phyloP scores from a whole-genome alignment of 208 protist species.

The Borovskyia barvae region DNA sequence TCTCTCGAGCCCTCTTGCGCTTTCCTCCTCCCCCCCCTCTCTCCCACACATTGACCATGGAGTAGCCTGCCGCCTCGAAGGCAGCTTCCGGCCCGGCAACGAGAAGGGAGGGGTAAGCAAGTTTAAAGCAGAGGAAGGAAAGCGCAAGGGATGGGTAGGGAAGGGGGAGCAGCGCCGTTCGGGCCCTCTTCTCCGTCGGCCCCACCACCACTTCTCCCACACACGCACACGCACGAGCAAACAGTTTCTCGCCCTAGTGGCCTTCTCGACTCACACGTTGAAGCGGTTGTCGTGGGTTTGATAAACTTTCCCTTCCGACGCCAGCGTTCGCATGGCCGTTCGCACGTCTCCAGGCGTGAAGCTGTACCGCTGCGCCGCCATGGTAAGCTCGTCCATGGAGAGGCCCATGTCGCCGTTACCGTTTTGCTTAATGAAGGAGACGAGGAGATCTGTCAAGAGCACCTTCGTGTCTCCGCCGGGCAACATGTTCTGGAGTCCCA shows the following conservation, averaged over 20 bases:
- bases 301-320: conserved; percentile 77
- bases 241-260: not conserved
- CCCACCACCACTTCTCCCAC: no score
- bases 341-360: conserved; percentile 68
- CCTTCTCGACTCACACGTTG: conserved; percentile 46
- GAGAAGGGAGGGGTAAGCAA: no score
- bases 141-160: no score
- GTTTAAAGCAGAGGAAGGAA: no score
- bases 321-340: conserved; percentile 63
- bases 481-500: conserved; percentile 69
- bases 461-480: conserved; percentile 69
- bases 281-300: conserved; percentile 86
- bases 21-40: no score
- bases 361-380: conserved; percentile 60
- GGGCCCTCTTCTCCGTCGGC: no score
- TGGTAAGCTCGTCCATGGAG: conserved; percentile 79
- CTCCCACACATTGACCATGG: no score
- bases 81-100: no score
- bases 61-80: no score
- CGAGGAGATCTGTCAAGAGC: conserved; percentile 71
- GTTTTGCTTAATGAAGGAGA: conserved; percentile 69
- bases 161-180: no score
- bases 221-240: not conserved
- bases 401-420: conserved; percentile 56
- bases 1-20: no score